These are phyloP conservation scores for Daedaleopsis nitida DNA, from an alignment of 768 basidiomycete genomes.

Conservation along the genomic window DNA sequence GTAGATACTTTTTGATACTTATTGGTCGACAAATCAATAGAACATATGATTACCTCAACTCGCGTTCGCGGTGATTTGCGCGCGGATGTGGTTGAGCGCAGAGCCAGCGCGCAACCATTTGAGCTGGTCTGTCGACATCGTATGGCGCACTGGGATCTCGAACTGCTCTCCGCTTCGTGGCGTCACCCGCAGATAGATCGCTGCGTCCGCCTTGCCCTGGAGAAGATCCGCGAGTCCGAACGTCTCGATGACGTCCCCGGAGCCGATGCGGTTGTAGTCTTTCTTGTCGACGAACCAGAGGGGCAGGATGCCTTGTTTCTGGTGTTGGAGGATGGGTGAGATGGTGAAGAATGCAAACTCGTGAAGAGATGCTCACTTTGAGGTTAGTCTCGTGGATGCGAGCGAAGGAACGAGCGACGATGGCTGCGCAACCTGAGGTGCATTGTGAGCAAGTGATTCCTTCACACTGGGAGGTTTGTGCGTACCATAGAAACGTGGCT, in stretches of 20 bases:
- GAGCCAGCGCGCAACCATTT: slow-evolving; percentile 90
- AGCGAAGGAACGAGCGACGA: slow-evolving; percentile 92
- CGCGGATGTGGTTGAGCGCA: slow-evolving; percentile 87
- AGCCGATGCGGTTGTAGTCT: slow-evolving; percentile 82
- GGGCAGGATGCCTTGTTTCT: slow-evolving; percentile 98
- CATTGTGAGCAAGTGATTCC: background rate
- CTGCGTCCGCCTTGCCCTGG: slow-evolving; percentile 41
- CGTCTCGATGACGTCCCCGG: slow-evolving; percentile 84
- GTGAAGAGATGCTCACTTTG: slow-evolving; percentile 54
- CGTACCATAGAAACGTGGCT: slow-evolving; percentile 89
- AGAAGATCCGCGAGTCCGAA: slow-evolving; percentile 75
- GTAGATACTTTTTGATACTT: background rate
- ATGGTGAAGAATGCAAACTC: background rate
- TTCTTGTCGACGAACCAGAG: slow-evolving; percentile 89
- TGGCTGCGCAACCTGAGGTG: slow-evolving; percentile 73
- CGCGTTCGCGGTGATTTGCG: slow-evolving; percentile 38
- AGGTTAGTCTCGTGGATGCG: slow-evolving; percentile 98
- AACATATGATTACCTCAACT: background rate
- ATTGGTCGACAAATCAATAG: too few species aligned
- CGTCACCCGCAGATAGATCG: slow-evolving; percentile 61
- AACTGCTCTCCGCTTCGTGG: slow-evolving; percentile 67
- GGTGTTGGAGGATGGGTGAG: background rate
- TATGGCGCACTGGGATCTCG: slow-evolving; percentile 78
- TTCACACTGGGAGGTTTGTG: background rate
- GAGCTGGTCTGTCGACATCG: slow-evolving; percentile 87